A percentile compares a stretch with the other conserved stretches of the same genome.
These are phyloP conservation scores for Aureobasidium uvarum DNA, from an alignment of 2,329 filamentous ascomycete genomes.

Conservation along the genomic window DNA sequence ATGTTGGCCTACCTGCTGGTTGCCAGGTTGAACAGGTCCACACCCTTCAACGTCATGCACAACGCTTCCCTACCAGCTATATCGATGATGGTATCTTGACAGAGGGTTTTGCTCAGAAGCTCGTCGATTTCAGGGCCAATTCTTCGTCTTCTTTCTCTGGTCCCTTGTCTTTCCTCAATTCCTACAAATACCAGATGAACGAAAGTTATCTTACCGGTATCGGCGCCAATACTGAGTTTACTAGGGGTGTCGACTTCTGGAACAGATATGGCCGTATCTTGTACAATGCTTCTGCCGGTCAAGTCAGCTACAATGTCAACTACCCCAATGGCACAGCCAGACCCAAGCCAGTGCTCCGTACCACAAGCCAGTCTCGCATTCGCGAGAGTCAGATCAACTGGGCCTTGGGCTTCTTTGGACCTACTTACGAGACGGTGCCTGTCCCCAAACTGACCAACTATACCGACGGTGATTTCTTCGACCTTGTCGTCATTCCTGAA, in stretches of 20 bases:
- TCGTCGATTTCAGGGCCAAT: conserved; percentile 47
- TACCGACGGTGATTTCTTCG: conserved; percentile 43
- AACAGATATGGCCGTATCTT: conserved; percentile 55
- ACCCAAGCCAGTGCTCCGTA: conserved; percentile 53
- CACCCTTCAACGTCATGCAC: conserved; percentile 55
- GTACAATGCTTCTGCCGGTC: conserved; percentile 51
- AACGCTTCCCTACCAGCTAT: conserved; percentile 51
- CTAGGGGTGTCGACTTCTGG: conserved; percentile 54
- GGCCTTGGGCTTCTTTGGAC: conserved; percentile 55
- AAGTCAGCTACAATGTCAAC: conserved; percentile 50
- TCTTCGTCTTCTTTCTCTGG: conserved; percentile 44
- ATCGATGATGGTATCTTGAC: conserved; percentile 53
- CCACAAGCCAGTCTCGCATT: conserved; percentile 56
- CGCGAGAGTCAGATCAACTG: conserved; percentile 55
- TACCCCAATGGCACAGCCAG: conserved; percentile 51
- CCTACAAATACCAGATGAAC: conserved; percentile 51
- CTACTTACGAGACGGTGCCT: conserved; percentile 43
- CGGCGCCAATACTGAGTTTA: conserved; percentile 53
- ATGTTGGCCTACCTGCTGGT: conserved; percentile 52
- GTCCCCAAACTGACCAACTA: conserved; percentile 44
- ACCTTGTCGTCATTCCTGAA: conserved; percentile 54
- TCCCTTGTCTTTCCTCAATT: conserved; percentile 54
- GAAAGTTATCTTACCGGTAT: conserved; percentile 46
- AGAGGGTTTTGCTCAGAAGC: conserved; percentile 50
- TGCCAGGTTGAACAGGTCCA: conserved; percentile 58